A percentile compares a stretch with the other conserved stretches of the same genome.
Conservation (phyloP, 2,329 filamentous ascomycete genomes). For the Trichoderma koningii region DNA sequence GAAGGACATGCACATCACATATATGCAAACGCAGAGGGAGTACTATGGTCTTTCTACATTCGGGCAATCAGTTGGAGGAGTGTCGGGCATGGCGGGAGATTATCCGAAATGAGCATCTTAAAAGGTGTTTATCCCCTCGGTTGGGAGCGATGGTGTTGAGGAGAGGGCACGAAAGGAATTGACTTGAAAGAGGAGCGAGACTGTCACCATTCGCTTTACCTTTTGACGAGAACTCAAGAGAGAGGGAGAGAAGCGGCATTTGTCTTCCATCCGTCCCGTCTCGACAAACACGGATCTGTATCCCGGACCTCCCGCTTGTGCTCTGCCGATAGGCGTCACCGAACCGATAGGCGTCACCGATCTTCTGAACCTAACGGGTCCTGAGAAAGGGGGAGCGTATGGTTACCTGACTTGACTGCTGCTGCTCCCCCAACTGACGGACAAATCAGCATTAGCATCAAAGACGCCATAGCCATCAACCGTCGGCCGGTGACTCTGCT, state of each 20-base stretch:
- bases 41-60: background rate
- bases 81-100: background rate
- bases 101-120: conserved; percentile 8
- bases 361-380: background rate
- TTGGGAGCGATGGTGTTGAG: background rate
- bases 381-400: background rate
- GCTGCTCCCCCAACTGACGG: background rate
- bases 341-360: background rate
- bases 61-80: background rate
- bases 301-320: conserved; percentile 5
- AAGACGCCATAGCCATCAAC: background rate
- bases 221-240: background rate
- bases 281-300: conserved; percentile 19
- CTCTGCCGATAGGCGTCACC: background rate
- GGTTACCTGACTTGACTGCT: background rate
- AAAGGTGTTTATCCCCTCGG: background rate
- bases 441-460: background rate
- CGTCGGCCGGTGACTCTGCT: background rate
- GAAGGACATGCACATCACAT: no score
- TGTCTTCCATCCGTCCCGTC: background rate
- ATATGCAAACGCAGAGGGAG: background rate
- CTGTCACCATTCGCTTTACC: background rate
- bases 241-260: background rate
- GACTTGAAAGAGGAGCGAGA: background rate
- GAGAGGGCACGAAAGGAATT: conserved; percentile 14